Conservation (phyloP, 345 rosid species). For the Euphorbia pulcherrima region DNA sequence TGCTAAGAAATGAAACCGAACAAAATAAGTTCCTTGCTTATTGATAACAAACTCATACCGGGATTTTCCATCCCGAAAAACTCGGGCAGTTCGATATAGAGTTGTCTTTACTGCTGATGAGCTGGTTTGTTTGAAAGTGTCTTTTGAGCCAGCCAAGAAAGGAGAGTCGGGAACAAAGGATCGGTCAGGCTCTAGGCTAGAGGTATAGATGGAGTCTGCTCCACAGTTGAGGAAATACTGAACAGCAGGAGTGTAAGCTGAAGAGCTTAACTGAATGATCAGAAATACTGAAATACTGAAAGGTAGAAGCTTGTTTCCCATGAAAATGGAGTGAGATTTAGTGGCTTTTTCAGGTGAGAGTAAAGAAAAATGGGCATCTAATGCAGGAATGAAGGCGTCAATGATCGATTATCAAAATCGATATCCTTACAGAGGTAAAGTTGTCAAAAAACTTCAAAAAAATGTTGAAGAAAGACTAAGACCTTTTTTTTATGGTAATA, state of each 20-base stretch:
- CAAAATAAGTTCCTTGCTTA: constrained; percentile 11
- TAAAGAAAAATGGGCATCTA: too few relatives aligned
- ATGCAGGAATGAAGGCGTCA: not conserved
- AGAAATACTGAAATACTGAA: constrained; percentile 19
- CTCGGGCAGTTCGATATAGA: constrained; percentile 23
- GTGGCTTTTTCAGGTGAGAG: not conserved
- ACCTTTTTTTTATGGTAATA: not conserved
- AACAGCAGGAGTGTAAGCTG: constrained; percentile 30
- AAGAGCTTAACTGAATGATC: constrained; percentile 8
- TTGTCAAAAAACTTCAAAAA: not conserved
- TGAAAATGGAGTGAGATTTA: not conserved
- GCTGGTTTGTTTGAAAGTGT: constrained; percentile 1
- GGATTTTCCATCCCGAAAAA: constrained; percentile 8
- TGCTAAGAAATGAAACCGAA: constrained; percentile 25
- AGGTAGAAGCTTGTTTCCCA: constrained; percentile 19
- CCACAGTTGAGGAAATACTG: constrained; percentile 57
- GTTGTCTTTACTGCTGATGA: not conserved
- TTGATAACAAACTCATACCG: constrained; percentile 12
- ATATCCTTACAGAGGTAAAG: not conserved
- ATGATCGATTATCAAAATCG: too few relatives aligned
- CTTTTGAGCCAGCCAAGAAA: constrained; percentile 38
- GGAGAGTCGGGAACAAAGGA: not conserved
- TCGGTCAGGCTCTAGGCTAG: not conserved
- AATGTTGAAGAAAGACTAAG: not conserved
- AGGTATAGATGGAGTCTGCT: constrained; percentile 17